Evolutionary conservation across 2,329 filamentous ascomycete species (phyloP), one percentile per base, ranked within the genome.

Genomic region (Endoconidiophora laricicola): DNA sequence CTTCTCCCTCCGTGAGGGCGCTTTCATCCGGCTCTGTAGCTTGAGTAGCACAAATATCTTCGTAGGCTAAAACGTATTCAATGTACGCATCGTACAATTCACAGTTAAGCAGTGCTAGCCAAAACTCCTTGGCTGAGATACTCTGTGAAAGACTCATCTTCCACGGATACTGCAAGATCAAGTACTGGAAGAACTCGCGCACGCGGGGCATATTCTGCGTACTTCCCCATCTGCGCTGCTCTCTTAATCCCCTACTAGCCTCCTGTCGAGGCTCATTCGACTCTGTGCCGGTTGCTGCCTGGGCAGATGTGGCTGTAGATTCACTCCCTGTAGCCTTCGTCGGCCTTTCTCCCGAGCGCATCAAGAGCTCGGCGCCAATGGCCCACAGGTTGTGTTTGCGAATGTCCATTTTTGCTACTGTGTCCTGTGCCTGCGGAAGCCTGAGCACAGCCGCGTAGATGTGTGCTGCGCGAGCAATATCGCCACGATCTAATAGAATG

Each of bases 281-380:
- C 38, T 7, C 14, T 40, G 38, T 9, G 20, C 26, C 16, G 16
- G 16, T 18, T 18, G 16, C 16, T 18, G 16, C 16, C 16, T 18
- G 16, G 16, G 16, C 16, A 18, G 16, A 18, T 18, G 16, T 18
- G 16, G 16, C 16, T 18, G 16, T 9, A 33, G 44, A 22, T 39
- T 37, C 33, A 38, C 44, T 33, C 7, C 4, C 7, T 33, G 39
- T 9, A 4, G 6, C n/a, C 6, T 6, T 37, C 23, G 39, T 41
- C 41, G 46, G 44, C 41, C 47, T 33, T 33, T 56, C 52, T 23
- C 50, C 52, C 16, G 20, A 48, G 16, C 82, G 75, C 65, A 94
- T 78, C 50, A 94, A 65, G 18, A 95, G 76, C 64, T 94, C 88
- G 2, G 85, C 86, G 0, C 86, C 87, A 42, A 94, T 73, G 12